Base-by-base conservation (phyloP, 306 rosid species). In the Sophora flavescens region DNA sequence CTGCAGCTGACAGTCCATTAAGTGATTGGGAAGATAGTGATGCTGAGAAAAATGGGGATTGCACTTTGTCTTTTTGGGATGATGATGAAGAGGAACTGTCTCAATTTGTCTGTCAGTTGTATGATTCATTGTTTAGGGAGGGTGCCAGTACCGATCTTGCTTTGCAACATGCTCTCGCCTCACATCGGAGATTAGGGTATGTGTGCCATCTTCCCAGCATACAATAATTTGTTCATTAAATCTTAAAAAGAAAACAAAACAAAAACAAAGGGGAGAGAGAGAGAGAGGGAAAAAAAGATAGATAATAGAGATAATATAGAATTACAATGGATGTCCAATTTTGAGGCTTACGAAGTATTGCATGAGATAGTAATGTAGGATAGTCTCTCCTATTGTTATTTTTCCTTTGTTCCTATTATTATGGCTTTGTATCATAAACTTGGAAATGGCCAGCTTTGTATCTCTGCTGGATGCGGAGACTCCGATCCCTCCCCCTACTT, bases 1-100 rank as follows among this genome's bases (percentile, higher is more conserved):
- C 69, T 28, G 84, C 80, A 82, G 93, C 90, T 18, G 66, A 72
- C 33, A 96, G 99, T 82, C 96, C 99, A 3, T 48, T 75, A 14
- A 96, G 99, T 79, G 99, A 96, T 78, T 96, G 99, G 99, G 99
- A 92, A 84, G 99, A 93, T 47, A 89, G 92, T 70, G 98, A 93
- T 68, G 76, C 73, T 0, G 97, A 93, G 82, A 90, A 87, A 87
- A 83, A 33, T 45, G 89, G 74, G 57, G 89, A 83, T 47, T 68
- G 13, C n/a, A 39, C 74, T 26, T 70, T 56, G 13, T 82, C 83
- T 44, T 57, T 84, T 70, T 87, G 95, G 92, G 93, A 91, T 22
- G 93, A 86, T 6, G 89, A 89, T 38, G 99, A 92, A 86, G 97
- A 86, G 83, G 93, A 91, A 71, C 86, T 91, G 80, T 88, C 99